Conservation (phyloP, 176 grass and related monocot species). For the Eleusine indica region DNA sequence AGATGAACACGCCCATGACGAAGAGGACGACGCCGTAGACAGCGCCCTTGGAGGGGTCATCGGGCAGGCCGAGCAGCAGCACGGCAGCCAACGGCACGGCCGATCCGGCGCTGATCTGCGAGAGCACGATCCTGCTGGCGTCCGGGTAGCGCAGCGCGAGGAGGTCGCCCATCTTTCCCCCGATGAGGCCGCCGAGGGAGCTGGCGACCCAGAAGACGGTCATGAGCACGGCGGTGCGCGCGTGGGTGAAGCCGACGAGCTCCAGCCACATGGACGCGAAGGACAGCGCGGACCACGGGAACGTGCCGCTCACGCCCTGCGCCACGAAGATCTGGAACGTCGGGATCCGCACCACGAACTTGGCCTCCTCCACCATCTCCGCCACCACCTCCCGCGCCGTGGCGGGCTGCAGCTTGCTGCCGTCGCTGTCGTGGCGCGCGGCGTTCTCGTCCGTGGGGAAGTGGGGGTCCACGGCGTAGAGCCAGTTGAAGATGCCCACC, state of each 20-base stretch:
- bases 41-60: slow-evolving; percentile 57
- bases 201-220: slow-evolving; percentile 51
- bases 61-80: slow-evolving; percentile 58
- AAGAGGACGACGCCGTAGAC: slow-evolving; percentile 50
- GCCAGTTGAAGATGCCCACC: slow-evolving; percentile 60
- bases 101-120: slow-evolving; percentile 67
- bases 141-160: slow-evolving; percentile 54
- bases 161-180: slow-evolving; percentile 62
- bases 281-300: slow-evolving; percentile 73
- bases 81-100: slow-evolving; percentile 63
- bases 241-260: slow-evolving; percentile 76
- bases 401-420: not conserved
- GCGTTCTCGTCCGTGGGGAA: slow-evolving; percentile 1
- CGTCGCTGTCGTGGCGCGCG: not conserved
- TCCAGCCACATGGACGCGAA: slow-evolving; percentile 93
- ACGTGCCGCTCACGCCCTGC: slow-evolving; percentile 74
- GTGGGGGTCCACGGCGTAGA: slow-evolving; percentile 61
- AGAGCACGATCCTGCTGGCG: slow-evolving; percentile 65
- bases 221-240: slow-evolving; percentile 53
- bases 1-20: slow-evolving; percentile 67
- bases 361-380: slow-evolving; percentile 62
- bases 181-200: slow-evolving; percentile 65
- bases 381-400: slow-evolving; percentile 37
- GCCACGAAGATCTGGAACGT: slow-evolving; percentile 78
- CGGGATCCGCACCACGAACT: slow-evolving; percentile 59